Base-by-base conservation (phyloP, 768 basidiomycete genomes). In the Termitomyces sp. region DNA sequence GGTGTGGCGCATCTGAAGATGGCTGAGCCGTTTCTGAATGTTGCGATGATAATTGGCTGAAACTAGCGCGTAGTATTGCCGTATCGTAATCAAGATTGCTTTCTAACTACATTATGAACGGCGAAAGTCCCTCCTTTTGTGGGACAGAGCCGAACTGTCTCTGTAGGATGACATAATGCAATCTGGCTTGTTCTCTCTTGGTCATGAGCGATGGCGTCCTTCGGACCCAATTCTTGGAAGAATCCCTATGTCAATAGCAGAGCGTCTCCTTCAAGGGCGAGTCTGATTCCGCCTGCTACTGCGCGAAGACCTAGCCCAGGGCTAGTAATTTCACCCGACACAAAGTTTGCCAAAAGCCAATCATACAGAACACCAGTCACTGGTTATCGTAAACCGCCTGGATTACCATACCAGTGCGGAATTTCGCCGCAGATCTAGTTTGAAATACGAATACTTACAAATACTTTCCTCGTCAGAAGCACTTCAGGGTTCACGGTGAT, bases 181-280 rank as follows among this genome's bases (percentile, higher is more conserved):
- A 24, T 22, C 22, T 33, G 48, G 8, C n/a, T 8, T 45, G 47
- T 31, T 20, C n/a, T 3, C 37, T 48, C 5, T 15, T 7, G 13
- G 20, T 22, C 31, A 50, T 36, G 39, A 20, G 36, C 33, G 51
- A 73, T 75, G 74, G 64, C 72, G 50, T 67, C 65, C 57, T 66
- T 68, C 50, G 67, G 67, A 34, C 70, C 72, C 18, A 74, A 76
- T 63, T 62, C 76, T 60, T 75, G 77, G 57, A 73, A 73, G 52
- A 75, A 72, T 57, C 76, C 78, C 64, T 73, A 75, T 64, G 68
- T 70, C 60, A 69, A 73, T 24, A 65, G 68, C 48, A 70, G 70
- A 58, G 69, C 73, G 59, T 75, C 81, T 12, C 75, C 77, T 5
- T 86, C 85, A 4, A 79, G 81, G 7, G 70, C 80, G 33, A 82